These are phyloP conservation scores for Pseudopithomyces chartarum DNA, from an alignment of 2,329 filamentous ascomycete species.

Conservation along the genomic window DNA sequence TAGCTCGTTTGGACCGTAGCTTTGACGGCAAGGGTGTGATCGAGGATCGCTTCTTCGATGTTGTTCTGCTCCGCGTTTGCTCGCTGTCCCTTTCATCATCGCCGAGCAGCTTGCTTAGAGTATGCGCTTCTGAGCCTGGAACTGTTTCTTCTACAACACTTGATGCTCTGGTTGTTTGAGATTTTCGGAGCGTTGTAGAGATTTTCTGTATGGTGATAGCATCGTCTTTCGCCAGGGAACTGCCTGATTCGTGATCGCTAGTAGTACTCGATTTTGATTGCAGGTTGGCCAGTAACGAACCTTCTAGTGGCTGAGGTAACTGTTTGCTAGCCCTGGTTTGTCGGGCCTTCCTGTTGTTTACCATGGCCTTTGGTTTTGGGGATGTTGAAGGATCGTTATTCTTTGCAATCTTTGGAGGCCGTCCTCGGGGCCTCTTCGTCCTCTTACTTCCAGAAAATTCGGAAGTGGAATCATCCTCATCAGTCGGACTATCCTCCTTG, in stretches of 20 bases:
- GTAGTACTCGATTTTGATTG: not conserved
- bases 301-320: not conserved
- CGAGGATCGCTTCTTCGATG: constrained; percentile 4
- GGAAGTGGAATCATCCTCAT: constrained; percentile 9
- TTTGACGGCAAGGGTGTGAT: constrained; percentile 6
- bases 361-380: not conserved
- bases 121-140: not conserved
- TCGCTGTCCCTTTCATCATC: not conserved
- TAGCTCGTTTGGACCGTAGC: constrained; percentile 10
- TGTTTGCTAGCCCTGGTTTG: not conserved
- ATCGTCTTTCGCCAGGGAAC: not conserved
- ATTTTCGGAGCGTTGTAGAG: not conserved
- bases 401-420: not conserved
- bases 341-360: not conserved
- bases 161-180: not conserved
- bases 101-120: not conserved
- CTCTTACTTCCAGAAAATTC: constrained; percentile 10
- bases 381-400: not conserved
- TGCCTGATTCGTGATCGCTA: not conserved
- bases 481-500: constrained; percentile 10
- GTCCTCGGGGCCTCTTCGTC: constrained; percentile 1
- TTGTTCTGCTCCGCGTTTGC: not conserved
- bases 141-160: not conserved
- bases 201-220: not conserved
- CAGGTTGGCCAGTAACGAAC: constrained; percentile 1